These are phyloP conservation scores for Corymbia citriodora DNA, from an alignment of 441 rosid species.

Conservation along the genomic window DNA sequence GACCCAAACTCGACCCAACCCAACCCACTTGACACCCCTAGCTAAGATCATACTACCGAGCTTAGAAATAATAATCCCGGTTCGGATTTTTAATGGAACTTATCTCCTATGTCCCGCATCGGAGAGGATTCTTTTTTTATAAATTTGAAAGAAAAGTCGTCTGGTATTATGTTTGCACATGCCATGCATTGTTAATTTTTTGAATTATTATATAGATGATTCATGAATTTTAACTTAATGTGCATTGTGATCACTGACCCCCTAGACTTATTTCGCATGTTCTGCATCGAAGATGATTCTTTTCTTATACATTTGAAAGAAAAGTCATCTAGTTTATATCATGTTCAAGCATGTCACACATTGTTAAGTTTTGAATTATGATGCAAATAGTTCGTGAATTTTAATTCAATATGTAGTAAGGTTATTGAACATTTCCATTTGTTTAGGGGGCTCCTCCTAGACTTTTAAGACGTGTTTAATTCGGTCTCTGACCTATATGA, in stretches of 20 bases:
- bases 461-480: too few relatives aligned
- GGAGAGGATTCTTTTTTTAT: too few relatives aligned
- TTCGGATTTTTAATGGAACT: background rate
- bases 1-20: too few relatives aligned
- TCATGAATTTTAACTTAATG: too few relatives aligned
- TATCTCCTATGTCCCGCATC: background rate
- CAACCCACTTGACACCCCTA: too few relatives aligned
- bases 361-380: background rate
- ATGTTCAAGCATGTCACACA: background rate
- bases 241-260: accelerated
- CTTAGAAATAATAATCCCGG: background rate
- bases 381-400: background rate
- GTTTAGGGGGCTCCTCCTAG: too few relatives aligned
- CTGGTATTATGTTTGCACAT: background rate
- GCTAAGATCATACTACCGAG: background rate
- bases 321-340: background rate
- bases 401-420: accelerated
- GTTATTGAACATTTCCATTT: too few relatives aligned
- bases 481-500: too few relatives aligned
- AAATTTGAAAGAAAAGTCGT: background rate
- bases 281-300: background rate
- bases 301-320: background rate
- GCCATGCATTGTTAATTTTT: background rate
- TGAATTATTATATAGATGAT: too few relatives aligned
- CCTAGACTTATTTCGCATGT: background rate